Evolutionary conservation across 148 eudicot species (phyloP), one percentile per base, ranked within the genome.

Genomic region (Silene latifolia): DNA sequence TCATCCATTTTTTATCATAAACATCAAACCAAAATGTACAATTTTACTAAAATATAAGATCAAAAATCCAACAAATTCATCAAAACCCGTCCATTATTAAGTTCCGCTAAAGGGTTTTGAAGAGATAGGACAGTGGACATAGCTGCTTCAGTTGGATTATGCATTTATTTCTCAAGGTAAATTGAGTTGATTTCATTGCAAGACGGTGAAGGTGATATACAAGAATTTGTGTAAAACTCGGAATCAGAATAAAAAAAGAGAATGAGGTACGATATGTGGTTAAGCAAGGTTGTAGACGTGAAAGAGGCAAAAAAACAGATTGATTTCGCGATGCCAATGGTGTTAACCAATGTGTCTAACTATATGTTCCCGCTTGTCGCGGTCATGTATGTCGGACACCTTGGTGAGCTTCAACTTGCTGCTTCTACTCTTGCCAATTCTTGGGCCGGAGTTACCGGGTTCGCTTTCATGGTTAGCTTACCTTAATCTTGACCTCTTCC

Each of bases 351-450:
- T 44, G 82, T 87, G 15, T 85, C 79, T 3, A 88, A 80, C 72
- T 88, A 83, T 65, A 69, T 82, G 29, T 87, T 93, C 25, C 91
- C 93, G 4, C 62, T 91, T 7, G 77, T 88, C 19, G 82, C 91
- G 0, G 93, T 89, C 72, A 91, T 93, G 98, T 91, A 88, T 35
- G 91, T 94, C 7, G 98, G 95, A 20, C 98, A 93, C 74, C 89
- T 88, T 15, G 98, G 97, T 5, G 87, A 91, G 48, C 87, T 86
- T 21, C 81, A 89, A 75, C 91, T 93, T 19, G 95, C 95, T 20
- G 88, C 77, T 11, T 35, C 98, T 6, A 93, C 88, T 32, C 95
- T 93, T 19, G 98, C 97, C 24, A 89, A 89, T 65, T 88, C 95
- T 2, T 93, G 97, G 97, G 87, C 93, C 20, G 77, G 74, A 27